Base-by-base conservation (phyloP, 805 yeast genomes). In the Spathaspora passalidarum region DNA sequence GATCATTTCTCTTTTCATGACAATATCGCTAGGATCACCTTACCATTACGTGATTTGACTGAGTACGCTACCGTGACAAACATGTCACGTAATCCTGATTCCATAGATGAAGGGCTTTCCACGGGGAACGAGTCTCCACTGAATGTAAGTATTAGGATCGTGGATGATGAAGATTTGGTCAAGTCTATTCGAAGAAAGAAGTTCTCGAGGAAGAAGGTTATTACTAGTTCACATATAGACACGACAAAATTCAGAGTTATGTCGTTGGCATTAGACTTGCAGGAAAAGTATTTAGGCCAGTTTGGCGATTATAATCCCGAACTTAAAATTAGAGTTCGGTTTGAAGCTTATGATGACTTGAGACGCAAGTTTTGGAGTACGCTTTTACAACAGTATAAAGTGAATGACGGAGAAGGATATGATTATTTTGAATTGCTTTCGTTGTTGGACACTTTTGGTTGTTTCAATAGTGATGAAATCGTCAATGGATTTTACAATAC, bases 1-100 rank as follows among this genome's bases (percentile, higher is more conserved):
- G 99, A 92, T 61, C 77, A 81, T 26, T 76, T 91, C 49, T 82
- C 97, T 0, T 82, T 77, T 51, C 89, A 94, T 62, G 97, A 92
- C 56, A 77, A 81, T 38, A 88, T 94, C 10, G 96, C 95, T 6
- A 70, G 71, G 18, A 80, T 81, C 5, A 66, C 79, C 3, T 60
- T 89, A 16, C 77, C 86, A 0, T 68, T 89, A 40, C 52, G 63
- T 6, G 81, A 81, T 13, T 57, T 86, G 14, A 73, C 49, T 4
- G 63, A 61, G 13, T 62, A 68, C 38, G 68, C 68, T 0, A 65
- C 72, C 4, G 69, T 47, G n/a, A 36, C 10, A 10, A 26, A 26
- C 32, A 10, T 19, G 21, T 10, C n/a, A 6, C 32, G 13, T 3
- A 37, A 34, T 23, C 34, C 21, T 11, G 45, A 38, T 17, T 26